Conservation (phyloP, 495 filamentous ascomycete genomes). For the Corynascus novoguineensis region DNA sequence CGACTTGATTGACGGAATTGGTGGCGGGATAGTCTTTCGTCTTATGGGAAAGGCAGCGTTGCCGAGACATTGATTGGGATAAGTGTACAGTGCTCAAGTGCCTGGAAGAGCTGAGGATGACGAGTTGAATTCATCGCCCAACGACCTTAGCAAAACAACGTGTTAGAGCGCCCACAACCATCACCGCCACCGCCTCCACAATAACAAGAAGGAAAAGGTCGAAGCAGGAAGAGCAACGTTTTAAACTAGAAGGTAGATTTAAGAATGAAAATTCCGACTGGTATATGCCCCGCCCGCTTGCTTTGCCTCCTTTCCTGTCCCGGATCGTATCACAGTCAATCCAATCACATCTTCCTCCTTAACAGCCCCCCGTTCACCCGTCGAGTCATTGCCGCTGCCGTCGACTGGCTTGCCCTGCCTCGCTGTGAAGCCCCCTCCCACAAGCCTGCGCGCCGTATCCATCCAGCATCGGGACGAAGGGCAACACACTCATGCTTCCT, state of each 20-base stretch:
- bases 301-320: conserved; percentile 2
- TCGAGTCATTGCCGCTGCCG: neutral
- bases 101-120: too few species aligned
- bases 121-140: too few species aligned
- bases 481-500: conserved; percentile 1
- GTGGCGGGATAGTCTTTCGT: too few species aligned
- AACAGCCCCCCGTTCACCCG: neutral
- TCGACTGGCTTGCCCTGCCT: neutral
- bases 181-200: neutral
- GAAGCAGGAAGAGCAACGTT: neutral
- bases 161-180: too few species aligned
- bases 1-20: too few species aligned
- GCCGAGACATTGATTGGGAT: too few species aligned
- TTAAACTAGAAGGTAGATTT: neutral
- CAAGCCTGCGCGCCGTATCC: neutral
- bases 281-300: conserved; percentile 10
- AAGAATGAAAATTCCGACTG: conserved; percentile 9
- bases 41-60: too few species aligned
- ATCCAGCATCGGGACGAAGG: conserved; percentile 5
- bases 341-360: neutral
- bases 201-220: neutral
- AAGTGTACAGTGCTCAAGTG: too few species aligned
- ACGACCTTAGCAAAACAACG: too few species aligned
- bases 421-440: conserved; percentile 2
- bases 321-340: neutral